Evolutionary conservation across 441 rosid species (phyloP), one percentile per base, ranked within the genome.

Genomic region (Croton setiger): DNA sequence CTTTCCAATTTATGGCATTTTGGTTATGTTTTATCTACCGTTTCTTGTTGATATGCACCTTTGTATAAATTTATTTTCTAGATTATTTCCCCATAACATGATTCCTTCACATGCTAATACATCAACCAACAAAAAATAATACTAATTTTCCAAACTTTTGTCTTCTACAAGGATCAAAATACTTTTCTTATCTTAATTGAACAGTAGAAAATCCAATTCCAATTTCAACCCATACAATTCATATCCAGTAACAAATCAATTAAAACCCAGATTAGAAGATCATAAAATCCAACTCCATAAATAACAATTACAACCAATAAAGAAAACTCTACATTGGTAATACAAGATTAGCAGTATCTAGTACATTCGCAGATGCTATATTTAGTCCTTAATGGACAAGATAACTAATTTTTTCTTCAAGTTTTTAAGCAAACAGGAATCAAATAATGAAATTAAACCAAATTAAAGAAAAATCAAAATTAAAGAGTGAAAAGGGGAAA

Each of bases 191-290:
- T 21, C 35, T 14, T 20, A 60, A 17, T 0, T 59, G 17, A 3
- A 7, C 13, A 5, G 48, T 53, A 17, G 11, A 56, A 56, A 35
- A 37, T 48, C 33, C 63, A 47, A 17, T 10, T 23, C 14, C 11
- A 41, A 47, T 63, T 21, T 7, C 43, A 73, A 65, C 33, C 35
- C 59, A 36, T 13, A 52, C 3, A 51, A 35, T 66, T 52, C 55
- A 56, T 37, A 61, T 15, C 51, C 55, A 60, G 20, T 43, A 67
- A 67, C 5, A 71, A 54, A 23, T 6, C 13, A 61, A 4, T 6
- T 6, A 60, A 59, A 20, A 48, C 67, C 64, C 37, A 69, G 53
- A 64, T 72, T 56, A 73, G 31, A 53, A 55, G 68, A 63, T 23
- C n/a, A 49, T 57, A 39, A 48, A 74, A 48, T 64, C 53, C 36